Percentiles rank a stretch among this genome's conserved stretches.
Evolutionary conservation across 257 asterid genomes (phyloP).

Genomic region (Verbascum thapsus): DNA sequence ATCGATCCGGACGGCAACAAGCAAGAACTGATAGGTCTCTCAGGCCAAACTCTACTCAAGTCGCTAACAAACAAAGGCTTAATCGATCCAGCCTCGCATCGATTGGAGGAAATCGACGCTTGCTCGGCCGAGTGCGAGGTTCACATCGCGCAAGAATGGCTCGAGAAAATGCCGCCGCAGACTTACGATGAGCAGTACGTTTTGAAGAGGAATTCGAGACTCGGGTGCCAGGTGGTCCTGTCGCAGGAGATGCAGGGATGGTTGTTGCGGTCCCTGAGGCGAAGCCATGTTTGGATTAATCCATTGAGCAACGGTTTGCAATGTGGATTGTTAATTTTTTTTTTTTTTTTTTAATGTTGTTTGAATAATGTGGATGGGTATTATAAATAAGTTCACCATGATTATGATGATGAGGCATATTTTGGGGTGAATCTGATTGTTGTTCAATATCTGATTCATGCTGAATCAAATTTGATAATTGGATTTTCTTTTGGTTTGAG

Average conservation of each 20-base stretch:
- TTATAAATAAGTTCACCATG: conserved; percentile 29
- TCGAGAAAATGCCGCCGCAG: conserved; percentile 79
- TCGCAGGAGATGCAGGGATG: conserved; percentile 59
- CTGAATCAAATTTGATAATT: conserved; percentile 23
- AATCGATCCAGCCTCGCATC: conserved; percentile 91
- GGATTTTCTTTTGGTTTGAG: not conserved
- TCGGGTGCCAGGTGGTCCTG: conserved; percentile 56
- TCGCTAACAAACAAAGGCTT: conserved; percentile 73
- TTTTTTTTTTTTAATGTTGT: conserved; percentile 29
- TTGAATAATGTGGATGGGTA: conserved; percentile 38
- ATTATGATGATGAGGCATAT: conserved; percentile 15
- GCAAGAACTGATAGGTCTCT: conserved; percentile 61
- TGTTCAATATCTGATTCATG: conserved; percentile 20
- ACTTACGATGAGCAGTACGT: conserved; percentile 61
- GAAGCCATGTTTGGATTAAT: conserved; percentile 36
- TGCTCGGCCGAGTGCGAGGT: conserved; percentile 99
- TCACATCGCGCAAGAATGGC: conserved; percentile 97
- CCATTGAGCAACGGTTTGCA: conserved; percentile 35
- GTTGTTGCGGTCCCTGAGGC: conserved; percentile 58
- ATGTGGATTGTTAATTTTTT: too few relatives aligned
- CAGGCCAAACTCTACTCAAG: conserved; percentile 85
- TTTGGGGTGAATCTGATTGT: conserved; percentile 21
- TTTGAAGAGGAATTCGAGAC: conserved; percentile 60
- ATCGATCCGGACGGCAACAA: conserved; percentile 78
- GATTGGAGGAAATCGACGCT: conserved; percentile 91